Evolutionary conservation across 164 flowering plant genomes (phyloP).

Genomic region (Euptelea pleiosperma): DNA sequence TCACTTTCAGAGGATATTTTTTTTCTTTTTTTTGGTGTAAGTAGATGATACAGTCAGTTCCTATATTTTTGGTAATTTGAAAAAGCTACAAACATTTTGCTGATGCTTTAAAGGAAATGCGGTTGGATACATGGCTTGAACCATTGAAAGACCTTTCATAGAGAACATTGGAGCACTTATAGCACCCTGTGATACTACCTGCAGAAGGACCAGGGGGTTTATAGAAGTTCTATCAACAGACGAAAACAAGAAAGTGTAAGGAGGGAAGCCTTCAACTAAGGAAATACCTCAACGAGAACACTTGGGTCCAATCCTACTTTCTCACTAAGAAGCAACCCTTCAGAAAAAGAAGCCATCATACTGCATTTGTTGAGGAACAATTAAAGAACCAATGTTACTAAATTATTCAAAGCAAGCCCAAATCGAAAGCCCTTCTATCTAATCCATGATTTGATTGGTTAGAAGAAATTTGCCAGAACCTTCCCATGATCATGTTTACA

Average conservation of each 20-base stretch:
- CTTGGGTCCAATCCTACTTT: conserved; percentile 87
- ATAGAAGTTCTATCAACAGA: too few relatives aligned
- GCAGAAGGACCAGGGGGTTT: conserved; percentile 14
- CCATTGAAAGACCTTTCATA: conserved; percentile 86
- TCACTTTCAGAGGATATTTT: conserved; percentile 4
- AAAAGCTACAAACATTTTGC: conserved; percentile 63
- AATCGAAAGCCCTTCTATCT: background rate
- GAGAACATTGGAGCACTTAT: conserved; percentile 95
- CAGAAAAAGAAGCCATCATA: conserved; percentile 98
- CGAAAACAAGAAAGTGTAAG: background rate
- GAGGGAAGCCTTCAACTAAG: background rate
- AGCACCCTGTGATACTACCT: conserved; percentile 92
- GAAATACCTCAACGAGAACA: conserved; percentile 69
- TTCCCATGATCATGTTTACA: conserved; percentile 98
- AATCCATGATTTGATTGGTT: background rate
- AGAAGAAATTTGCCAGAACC: conserved; percentile 34
- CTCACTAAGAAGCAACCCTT: conserved; percentile 81
- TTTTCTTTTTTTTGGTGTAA: too few relatives aligned
- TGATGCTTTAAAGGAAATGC: conserved; percentile 96
- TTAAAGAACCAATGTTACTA: background rate
- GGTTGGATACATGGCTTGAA: conserved; percentile 71
- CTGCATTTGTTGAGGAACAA: conserved; percentile 32
- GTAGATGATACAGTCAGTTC: background rate
- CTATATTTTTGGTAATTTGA: background rate
- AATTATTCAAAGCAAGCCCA: background rate